Conservation (phyloP, 768 basidiomycete species). For the Tylopilus balloui region DNA sequence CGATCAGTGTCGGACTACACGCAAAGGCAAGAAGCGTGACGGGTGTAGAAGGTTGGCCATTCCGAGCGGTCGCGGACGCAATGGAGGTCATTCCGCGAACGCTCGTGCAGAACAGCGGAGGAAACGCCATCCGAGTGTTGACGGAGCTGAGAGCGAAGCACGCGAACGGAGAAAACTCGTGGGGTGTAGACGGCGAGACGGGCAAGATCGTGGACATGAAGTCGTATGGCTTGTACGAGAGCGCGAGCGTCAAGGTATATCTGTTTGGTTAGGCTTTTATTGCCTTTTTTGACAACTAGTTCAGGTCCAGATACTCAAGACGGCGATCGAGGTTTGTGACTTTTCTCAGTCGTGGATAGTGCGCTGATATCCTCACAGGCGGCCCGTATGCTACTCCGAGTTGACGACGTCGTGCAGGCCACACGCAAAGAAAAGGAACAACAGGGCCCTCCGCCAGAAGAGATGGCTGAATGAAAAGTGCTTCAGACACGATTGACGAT, state of each 20-base stretch:
- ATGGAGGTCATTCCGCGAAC: conserved; percentile 97
- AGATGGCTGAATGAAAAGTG: conserved; percentile 37
- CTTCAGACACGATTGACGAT: background rate
- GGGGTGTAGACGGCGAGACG: conserved; percentile 94
- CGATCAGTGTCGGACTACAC: conserved; percentile 83
- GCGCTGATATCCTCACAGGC: conserved; percentile 42
- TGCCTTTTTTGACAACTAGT: background rate
- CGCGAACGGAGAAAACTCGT: conserved; percentile 83
- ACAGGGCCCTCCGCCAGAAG: conserved; percentile 49
- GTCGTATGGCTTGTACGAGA: conserved; percentile 88
- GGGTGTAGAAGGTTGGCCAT: conserved; percentile 90
- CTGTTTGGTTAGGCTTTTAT: background rate
- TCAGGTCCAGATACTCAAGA: conserved; percentile 93
- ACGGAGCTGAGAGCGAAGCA: conserved; percentile 97
- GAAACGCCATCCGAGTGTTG: conserved; percentile 88
- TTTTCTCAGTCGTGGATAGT: background rate
- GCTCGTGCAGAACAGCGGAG: conserved; percentile 91
- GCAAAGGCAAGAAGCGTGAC: conserved; percentile 73
- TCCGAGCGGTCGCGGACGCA: conserved; percentile 88
- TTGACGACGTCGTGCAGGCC: conserved; percentile 94
- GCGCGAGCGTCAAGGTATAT: conserved; percentile 86
- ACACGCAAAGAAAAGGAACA: conserved; percentile 62
- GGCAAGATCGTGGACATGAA: conserved; percentile 98
- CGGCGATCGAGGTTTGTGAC: conserved; percentile 76
- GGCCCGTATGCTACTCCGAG: conserved; percentile 84